Conservation (phyloP, 176 grass and related monocot species). For the Rhynchospora tenuis region DNA sequence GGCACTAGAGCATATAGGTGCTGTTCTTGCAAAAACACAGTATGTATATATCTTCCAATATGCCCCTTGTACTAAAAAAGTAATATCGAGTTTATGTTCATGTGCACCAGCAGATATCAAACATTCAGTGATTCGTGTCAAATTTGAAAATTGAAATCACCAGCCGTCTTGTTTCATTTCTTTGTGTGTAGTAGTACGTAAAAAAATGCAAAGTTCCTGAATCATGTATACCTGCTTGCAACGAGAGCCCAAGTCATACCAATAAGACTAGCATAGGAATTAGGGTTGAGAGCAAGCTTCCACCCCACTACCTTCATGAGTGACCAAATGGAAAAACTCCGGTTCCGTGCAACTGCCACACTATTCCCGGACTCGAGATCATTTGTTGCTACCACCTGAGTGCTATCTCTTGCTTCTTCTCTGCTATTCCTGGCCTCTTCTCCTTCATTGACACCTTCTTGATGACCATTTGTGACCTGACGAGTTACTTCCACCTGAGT, state of each 20-base stretch:
- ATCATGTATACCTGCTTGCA: conserved; percentile 44
- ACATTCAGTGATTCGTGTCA: too few relatives aligned
- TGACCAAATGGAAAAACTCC: conserved; percentile 34
- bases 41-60: too few relatives aligned
- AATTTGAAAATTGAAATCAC: too few relatives aligned
- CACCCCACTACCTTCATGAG: conserved; percentile 59
- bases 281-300: conserved; percentile 67
- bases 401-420: not conserved
- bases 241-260: conserved; percentile 68
- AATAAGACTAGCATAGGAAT: conserved; percentile 61
- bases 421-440: not conserved
- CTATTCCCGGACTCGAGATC: conserved; percentile 10
- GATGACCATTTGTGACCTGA: not conserved
- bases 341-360: not conserved
- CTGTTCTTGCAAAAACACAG: too few relatives aligned
- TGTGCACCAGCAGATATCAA: too few relatives aligned
- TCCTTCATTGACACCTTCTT: not conserved
- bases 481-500: not conserved
- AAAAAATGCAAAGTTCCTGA: too few relatives aligned
- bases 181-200: too few relatives aligned
- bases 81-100: too few relatives aligned
- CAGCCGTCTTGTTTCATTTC: too few relatives aligned
- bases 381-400: not conserved
- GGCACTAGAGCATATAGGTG: too few relatives aligned
- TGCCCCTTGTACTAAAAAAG: too few relatives aligned